phyloP scores from a whole-genome alignment of 306 rosid genomes.

The Trifolium subterraneum region DNA sequence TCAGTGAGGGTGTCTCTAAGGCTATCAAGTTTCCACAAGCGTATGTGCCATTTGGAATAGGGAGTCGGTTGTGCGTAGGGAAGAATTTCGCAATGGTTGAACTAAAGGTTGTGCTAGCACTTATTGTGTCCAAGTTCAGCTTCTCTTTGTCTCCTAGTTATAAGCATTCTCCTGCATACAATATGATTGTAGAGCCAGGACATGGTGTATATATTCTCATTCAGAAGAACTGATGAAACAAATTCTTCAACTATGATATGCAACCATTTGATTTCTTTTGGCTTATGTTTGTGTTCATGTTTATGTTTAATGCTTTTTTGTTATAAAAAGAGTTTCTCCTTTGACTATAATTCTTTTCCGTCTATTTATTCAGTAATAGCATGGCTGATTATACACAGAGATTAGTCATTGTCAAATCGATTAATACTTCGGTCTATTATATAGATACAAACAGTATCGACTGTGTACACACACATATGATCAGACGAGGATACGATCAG shows the following conservation, averaged over 20 bases:
- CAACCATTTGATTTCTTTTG: constrained; percentile 30
- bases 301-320: background rate
- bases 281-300: background rate
- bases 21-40: constrained; percentile 79
- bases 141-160: constrained; percentile 76
- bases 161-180: constrained; percentile 72
- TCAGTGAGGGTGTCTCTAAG: constrained; percentile 70
- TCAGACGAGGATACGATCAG: no score
- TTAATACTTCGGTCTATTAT: no score
- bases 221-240: constrained; percentile 44
- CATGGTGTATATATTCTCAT: constrained; percentile 65
- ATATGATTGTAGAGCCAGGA: constrained; percentile 85
- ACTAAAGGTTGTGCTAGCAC: constrained; percentile 63
- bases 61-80: constrained; percentile 80
- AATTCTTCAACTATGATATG: constrained; percentile 26
- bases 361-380: background rate
- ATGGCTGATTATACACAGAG: no score
- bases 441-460: no score
- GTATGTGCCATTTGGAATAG: constrained; percentile 82
- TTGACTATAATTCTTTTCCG: background rate
- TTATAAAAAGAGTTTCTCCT: constrained; percentile 1
- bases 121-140: constrained; percentile 56
- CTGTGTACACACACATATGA: no score
- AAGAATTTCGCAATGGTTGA: constrained; percentile 82
- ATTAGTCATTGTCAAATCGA: no score